A percentile compares a stretch with the other conserved stretches of the same genome.
Conservation (phyloP, 805 yeast genomes). For the Candida coleopterorum region DNA sequence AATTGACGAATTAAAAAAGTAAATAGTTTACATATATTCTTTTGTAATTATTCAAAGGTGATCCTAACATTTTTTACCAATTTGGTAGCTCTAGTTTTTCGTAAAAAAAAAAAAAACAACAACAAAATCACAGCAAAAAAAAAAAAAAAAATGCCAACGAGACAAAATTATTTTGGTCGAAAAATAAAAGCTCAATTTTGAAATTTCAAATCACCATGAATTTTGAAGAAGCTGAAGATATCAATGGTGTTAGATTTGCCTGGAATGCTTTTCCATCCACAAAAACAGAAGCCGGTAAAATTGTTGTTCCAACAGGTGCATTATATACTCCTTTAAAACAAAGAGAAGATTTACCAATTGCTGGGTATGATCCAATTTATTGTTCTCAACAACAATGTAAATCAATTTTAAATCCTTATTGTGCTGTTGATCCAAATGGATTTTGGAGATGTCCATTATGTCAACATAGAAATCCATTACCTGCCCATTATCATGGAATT, state of each 20-base stretch:
- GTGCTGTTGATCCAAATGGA: constrained; percentile 70
- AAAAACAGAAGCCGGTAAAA: constrained; percentile 81
- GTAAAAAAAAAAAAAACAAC: not conserved
- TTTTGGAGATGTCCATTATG: constrained; percentile 90
- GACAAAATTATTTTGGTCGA: not conserved
- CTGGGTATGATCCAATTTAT: constrained; percentile 35
- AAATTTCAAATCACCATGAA: too few relatives aligned
- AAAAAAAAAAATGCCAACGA: constrained; percentile 9
- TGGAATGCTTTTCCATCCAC: constrained; percentile 83
- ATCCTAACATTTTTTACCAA: too few relatives aligned
- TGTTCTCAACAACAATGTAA: constrained; percentile 73
- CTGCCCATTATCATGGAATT: constrained; percentile 74
- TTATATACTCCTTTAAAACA: constrained; percentile 90
- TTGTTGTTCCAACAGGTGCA: constrained; percentile 92
- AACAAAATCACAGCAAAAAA: too few relatives aligned
- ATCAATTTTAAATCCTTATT: constrained; percentile 82
- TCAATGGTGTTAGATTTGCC: constrained; percentile 41
- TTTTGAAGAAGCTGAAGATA: constrained; percentile 42
- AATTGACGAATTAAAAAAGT: constrained; percentile 17
- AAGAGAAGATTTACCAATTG: constrained; percentile 65
- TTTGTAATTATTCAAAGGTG: too few relatives aligned
- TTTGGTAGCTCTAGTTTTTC: constrained; percentile 3
- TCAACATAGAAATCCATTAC: constrained; percentile 70
- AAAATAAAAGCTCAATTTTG: not conserved
- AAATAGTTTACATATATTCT: not conserved